Base-by-base conservation (phyloP, 306 rosid genomes). In the Astragalus glycyphyllos region DNA sequence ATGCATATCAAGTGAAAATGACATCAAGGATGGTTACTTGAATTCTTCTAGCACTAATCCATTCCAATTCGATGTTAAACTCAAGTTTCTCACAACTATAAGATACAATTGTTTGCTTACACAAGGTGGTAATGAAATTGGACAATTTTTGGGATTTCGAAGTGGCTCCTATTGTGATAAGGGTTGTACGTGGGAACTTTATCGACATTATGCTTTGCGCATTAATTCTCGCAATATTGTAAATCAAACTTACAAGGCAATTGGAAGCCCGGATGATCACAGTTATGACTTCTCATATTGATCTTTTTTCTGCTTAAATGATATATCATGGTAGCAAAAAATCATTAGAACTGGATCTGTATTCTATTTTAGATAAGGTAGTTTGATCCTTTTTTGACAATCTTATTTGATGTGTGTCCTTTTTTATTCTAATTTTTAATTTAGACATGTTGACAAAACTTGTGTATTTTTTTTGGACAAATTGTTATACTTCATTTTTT, bases 211-310 rank as follows among this genome's bases (percentile, higher is more conserved):
- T 53, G 83, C 76, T 11, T 11, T 67, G n/a, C 75, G 83, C 0
- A 7, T 7, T 5, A 50, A 75, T 42, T 7, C 46, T 17, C 68
- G 40, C 4, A 7, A 15, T 42, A 75, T 9, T 44, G 61, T 79
- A 4, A 79, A 79, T 53, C 79, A 79, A 50, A 67, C 79, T 0
- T 79, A 79, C 5, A 67, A 41, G 31, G 31, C 83, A 31, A 79
- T 79, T n/a, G 83, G 83, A 44, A 79, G 83, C 66, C 83, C 83
- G 1, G 79, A 79, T 17, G 83, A 79, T 6, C 66, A 68, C 1
- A 11, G 0, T 13, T 79, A 73, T 68, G 83, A 79, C 46, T 79
- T 12, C 51, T 58, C 79, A 2, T 78, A 65, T 5, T 61, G 23
- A 34, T n/a, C 14, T 0, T 34, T n/a, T 8, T 59, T 1, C 47